Conservation (phyloP, 2,329 filamentous ascomycete genomes). For the Penicillium sp. region DNA sequence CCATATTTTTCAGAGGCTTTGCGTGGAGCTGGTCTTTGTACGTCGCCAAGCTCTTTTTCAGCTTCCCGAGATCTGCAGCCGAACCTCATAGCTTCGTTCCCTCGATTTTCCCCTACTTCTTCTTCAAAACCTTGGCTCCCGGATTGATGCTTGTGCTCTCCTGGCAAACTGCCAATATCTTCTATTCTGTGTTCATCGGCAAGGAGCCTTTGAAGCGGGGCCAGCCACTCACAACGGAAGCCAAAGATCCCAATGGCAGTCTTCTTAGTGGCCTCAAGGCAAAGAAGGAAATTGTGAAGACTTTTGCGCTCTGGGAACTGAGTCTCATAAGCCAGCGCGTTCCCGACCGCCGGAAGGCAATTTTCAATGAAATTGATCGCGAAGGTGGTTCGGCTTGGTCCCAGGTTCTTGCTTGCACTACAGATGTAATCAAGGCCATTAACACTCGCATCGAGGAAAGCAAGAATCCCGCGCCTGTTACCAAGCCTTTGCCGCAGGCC, state of each 20-base stretch:
- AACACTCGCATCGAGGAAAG: slow-evolving; percentile 64
- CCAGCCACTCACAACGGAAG: slow-evolving; percentile 77
- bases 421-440: slow-evolving; percentile 66
- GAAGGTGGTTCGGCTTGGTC: slow-evolving; percentile 76
- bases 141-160: slow-evolving; percentile 66
- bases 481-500: slow-evolving; percentile 36
- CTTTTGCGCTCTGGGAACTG: slow-evolving; percentile 90
- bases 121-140: slow-evolving; percentile 57
- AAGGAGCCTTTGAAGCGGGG: slow-evolving; percentile 79
- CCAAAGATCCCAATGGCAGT: slow-evolving; percentile 88
- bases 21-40: slow-evolving; percentile 69
- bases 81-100: slow-evolving; percentile 52
- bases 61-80: slow-evolving; percentile 68
- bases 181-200: slow-evolving; percentile 77
- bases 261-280: slow-evolving; percentile 78
- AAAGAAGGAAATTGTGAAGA: slow-evolving; percentile 74
- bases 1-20: slow-evolving; percentile 57
- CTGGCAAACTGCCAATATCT: slow-evolving; percentile 73
- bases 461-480: slow-evolving; percentile 45
- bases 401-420: slow-evolving; percentile 68
- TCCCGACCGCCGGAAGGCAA: slow-evolving; percentile 70
- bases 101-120: slow-evolving; percentile 56
- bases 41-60: slow-evolving; percentile 70
- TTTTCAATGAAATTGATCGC: slow-evolving; percentile 85
- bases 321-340: slow-evolving; percentile 74